Base-by-base conservation (phyloP, 2,329 filamentous ascomycete species). In the Setomelanomma holmii region DNA sequence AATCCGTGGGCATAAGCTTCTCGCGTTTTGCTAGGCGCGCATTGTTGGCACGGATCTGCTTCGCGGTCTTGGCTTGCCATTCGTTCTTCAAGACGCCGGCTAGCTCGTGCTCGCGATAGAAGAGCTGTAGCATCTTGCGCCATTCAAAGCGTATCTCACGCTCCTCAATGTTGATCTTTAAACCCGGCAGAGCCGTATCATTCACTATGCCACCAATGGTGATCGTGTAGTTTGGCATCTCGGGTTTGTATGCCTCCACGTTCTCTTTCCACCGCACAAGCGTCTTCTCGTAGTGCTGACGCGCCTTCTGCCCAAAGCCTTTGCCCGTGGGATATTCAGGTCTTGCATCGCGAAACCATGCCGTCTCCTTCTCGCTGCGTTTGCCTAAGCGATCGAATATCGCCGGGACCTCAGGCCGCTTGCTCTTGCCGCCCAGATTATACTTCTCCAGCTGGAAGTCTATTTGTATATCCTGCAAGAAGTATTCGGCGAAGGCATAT, bases 201-300 rank as follows among this genome's bases (percentile, higher is more conserved):
- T 73, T 74, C 1, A 73, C 67, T n/a, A 68, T 22, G n/a, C 47
- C 49, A 1, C 58, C 55, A 12, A 74, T 63, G 6, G 51, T 57
- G 7, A 74, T 67, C 0, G 64, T 71, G 41, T 73, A 73, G 22
- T 68, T 62, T 10, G 71, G 69, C 56, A 68, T 61, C 30, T 74
- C 63, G 10, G 67, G 56, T 35, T 57, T 67, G 23, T 50, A 61
- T 2, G 38, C 53, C 14, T 46, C 42, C 2, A 71, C 56, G 7
- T 67, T 66, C 12, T 66, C 63, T 14, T 63, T 57, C 70, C 70
- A 73, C n/a, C 68, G 43, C 61, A 66, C 64, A 1, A 67, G 51
- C 33, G 49, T 53, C 6, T 55, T 51, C 5, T 55, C 33, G 22
- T 55, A 49, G 2, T 55, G 42, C 43, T 53, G 38, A 7, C 48